Evolutionary conservation across 805 yeast genomes (phyloP), one percentile per base, ranked within the genome.

Genomic region (Torulaspora quercuum): DNA sequence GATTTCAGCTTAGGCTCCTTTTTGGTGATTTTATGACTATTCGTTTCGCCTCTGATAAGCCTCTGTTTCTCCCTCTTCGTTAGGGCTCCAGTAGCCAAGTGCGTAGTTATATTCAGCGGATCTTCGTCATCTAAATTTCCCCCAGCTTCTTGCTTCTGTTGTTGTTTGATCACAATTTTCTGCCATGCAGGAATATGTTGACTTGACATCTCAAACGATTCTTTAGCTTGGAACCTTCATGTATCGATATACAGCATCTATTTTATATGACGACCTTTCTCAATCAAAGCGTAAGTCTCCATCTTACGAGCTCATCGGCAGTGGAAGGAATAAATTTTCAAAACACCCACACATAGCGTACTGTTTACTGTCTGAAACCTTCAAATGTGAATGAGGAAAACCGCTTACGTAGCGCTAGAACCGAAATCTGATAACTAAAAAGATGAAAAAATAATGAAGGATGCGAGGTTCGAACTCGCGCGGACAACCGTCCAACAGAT

Each of bases 381-480:
- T n/a, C n/a, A n/a, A n/a, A n/a, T n/a, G n/a, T n/a, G n/a, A n/a
- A n/a, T n/a, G n/a, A n/a, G n/a, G n/a, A n/a, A n/a, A n/a, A n/a
- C n/a, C n/a, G n/a, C n/a, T n/a, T n/a, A n/a, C n/a, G n/a, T n/a
- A n/a, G n/a, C n/a, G n/a, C n/a, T n/a, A n/a, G n/a, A n/a, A n/a
- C n/a, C n/a, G 21, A 4, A 10, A 13, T 6, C 15, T 7, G 3
- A n/a, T 26, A 8, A 11, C 9, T 15, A 10, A 11, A 25, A 37
- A 24, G 18, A 23, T 5, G n/a, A 44, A 48, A 45, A 48, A 53
- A 41, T 37, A 35, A 37, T 57, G 63, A 52, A 50, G 60, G 60
- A 53, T 55, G 61, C 63, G 63, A 57, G 63, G 61, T 57, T 57
- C 63, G 63, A 57, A 57, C 63, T 57, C 63, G 63, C 61, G 63